phyloP scores from a whole-genome alignment of 2,329 filamentous ascomycete species.

The Alternaria ethzedia region DNA sequence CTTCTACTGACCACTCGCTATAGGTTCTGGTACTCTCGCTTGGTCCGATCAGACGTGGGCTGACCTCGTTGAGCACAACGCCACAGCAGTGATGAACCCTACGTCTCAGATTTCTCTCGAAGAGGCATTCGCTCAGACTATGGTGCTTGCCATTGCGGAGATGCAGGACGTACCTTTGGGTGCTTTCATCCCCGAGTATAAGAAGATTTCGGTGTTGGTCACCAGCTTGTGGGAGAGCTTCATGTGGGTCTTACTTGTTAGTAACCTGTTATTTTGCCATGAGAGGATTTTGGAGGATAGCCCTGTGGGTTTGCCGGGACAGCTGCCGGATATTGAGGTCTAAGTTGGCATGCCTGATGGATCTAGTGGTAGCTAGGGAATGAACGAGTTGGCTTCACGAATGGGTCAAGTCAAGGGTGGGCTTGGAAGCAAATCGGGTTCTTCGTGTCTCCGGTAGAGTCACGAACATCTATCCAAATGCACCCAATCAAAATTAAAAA shows the following conservation, averaged over 20 bases:
- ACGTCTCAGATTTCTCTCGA: not conserved
- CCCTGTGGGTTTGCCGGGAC: not conserved
- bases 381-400: not conserved
- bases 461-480: not conserved
- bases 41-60: not conserved
- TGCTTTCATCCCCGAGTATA: not conserved
- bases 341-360: fast-evolving
- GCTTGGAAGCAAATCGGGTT: not conserved
- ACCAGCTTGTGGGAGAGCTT: not conserved
- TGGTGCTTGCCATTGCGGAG: not conserved
- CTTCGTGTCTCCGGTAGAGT: not conserved
- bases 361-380: not conserved
- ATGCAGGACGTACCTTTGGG: not conserved
- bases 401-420: not conserved
- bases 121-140: not conserved
- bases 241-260: not conserved
- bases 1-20: not conserved
- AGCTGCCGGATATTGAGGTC: not conserved
- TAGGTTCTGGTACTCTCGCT: not conserved
- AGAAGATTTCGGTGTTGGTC: not conserved
- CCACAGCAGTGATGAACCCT: not conserved
- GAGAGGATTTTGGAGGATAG: not conserved
- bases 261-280: not conserved
- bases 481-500: not conserved
- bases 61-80: not conserved